phyloP scores from a whole-genome alignment of 2,329 filamentous ascomycete genomes.

The Fusarium sp. region DNA sequence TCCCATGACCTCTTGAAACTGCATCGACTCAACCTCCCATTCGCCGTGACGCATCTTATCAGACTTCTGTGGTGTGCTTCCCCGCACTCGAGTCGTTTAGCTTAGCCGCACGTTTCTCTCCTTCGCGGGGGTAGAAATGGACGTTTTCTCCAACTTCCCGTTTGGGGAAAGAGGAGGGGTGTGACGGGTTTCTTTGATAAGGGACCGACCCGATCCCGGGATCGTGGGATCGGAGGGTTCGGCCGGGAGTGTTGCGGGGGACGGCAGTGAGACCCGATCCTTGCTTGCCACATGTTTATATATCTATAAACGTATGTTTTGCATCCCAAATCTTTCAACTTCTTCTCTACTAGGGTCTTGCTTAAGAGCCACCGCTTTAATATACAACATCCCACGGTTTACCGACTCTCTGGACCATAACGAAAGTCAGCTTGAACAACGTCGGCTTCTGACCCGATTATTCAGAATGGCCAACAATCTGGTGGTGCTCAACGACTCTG shows the following conservation, averaged over 20 bases:
- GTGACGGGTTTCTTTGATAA: background rate
- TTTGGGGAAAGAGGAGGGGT: background rate
- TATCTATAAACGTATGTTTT: background rate
- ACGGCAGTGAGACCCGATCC: constrained; percentile 3
- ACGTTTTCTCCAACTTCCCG: background rate
- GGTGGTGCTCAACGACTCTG: constrained; percentile 28
- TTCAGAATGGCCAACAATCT: constrained; percentile 13
- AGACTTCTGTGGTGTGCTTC: background rate
- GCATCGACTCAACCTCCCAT: background rate
- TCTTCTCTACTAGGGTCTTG: background rate
- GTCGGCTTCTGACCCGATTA: too few relatives aligned
- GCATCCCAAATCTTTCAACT: background rate
- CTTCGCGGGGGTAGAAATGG: background rate
- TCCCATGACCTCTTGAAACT: background rate
- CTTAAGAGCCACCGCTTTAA: background rate
- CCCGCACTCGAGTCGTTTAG: background rate
- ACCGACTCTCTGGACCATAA: background rate
- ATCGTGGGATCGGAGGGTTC: background rate
- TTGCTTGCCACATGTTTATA: background rate
- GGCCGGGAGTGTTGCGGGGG: background rate
- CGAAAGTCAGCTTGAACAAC: background rate
- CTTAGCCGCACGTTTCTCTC: background rate
- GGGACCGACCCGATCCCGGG: background rate
- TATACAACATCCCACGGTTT: background rate
- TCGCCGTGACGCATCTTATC: background rate